These are phyloP conservation scores for Paramecium caudatum DNA, from an alignment of 73 alveolate genomes.

Conservation along the genomic window DNA sequence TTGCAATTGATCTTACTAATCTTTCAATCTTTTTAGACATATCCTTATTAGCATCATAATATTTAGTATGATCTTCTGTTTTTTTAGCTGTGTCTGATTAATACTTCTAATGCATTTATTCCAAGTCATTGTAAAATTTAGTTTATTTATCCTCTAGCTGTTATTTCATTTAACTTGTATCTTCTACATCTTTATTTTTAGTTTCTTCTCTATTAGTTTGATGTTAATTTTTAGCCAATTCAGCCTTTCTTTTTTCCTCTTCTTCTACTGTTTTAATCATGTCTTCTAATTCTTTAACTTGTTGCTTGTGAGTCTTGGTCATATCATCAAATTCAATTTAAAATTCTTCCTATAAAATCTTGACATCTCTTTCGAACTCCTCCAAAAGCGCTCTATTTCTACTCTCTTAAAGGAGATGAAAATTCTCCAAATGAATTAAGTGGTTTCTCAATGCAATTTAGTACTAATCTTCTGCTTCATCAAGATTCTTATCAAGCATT, in stretches of 20 bases:
- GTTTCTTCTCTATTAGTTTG: constrained; percentile 90
- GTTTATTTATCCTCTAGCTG: constrained; percentile 86
- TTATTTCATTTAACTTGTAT: constrained; percentile 85
- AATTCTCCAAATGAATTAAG: constrained; percentile 94
- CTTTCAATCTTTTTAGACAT: constrained; percentile 87
- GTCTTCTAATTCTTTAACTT: constrained; percentile 95
- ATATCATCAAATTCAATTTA: constrained; percentile 94
- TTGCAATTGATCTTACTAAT: constrained; percentile 85
- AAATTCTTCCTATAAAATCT: constrained; percentile 92
- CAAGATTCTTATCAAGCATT: constrained; percentile 97
- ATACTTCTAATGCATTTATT: constrained; percentile 83
- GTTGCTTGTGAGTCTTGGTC: constrained; percentile 90
- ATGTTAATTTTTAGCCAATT: constrained; percentile 91
- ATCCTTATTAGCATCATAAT: constrained; percentile 86
- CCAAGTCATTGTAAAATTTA: constrained; percentile 85
- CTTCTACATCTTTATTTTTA: constrained; percentile 87
- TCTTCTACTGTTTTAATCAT: constrained; percentile 96
- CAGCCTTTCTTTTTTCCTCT: constrained; percentile 93
- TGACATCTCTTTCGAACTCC: constrained; percentile 95
- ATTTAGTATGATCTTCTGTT: constrained; percentile 88
- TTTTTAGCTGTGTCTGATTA: constrained; percentile 93
- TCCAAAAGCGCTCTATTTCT: constrained; percentile 96
- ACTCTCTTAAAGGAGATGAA: constrained; percentile 89
- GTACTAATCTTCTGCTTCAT: constrained; percentile 99
- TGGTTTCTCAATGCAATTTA: constrained; percentile 98